Percentiles rank a stretch among this genome's conserved stretches.
phyloP scores from a whole-genome alignment of 352 stramenopile species.

The Globisporangium cystogenes region DNA sequence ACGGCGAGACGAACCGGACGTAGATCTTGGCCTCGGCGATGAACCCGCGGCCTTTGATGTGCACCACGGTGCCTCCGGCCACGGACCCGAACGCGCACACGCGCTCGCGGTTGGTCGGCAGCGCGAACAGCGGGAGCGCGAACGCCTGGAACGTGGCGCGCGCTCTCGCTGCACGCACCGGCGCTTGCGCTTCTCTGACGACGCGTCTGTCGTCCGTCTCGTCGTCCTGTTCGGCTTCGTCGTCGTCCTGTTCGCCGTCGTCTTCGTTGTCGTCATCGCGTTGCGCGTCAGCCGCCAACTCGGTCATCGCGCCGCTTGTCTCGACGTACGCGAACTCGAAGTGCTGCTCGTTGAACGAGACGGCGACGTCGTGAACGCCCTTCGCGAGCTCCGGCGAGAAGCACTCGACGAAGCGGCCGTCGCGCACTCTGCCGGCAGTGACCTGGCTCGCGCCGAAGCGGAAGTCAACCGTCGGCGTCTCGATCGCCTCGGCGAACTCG shows the following conservation, averaged over 20 bases:
- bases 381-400: conserved; percentile 45
- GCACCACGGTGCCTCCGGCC: conserved; percentile 36
- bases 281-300: not conserved
- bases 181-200: not conserved
- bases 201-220: no score
- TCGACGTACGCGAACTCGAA: conserved; percentile 31
- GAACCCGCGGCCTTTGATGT: conserved; percentile 55
- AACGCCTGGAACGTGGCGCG: conserved; percentile 45
- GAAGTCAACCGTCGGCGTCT: conserved; percentile 54
- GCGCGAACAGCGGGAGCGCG: conserved; percentile 45
- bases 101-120: conserved; percentile 30
- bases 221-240: not conserved
- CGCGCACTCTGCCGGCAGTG: conserved; percentile 26
- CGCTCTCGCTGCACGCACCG: not conserved
- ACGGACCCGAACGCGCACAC: conserved; percentile 48
- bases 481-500: conserved; percentile 50
- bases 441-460: conserved; percentile 38
- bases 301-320: not conserved
- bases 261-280: not conserved
- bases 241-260: not conserved
- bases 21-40: conserved; percentile 58
- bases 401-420: conserved; percentile 53
- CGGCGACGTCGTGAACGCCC: conserved; percentile 33
- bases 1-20: conserved; percentile 49
- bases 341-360: conserved; percentile 71